Evolutionary conservation across 23 red algal genomes (phyloP).

Genomic region (Pyropia haitanensis): DNA sequence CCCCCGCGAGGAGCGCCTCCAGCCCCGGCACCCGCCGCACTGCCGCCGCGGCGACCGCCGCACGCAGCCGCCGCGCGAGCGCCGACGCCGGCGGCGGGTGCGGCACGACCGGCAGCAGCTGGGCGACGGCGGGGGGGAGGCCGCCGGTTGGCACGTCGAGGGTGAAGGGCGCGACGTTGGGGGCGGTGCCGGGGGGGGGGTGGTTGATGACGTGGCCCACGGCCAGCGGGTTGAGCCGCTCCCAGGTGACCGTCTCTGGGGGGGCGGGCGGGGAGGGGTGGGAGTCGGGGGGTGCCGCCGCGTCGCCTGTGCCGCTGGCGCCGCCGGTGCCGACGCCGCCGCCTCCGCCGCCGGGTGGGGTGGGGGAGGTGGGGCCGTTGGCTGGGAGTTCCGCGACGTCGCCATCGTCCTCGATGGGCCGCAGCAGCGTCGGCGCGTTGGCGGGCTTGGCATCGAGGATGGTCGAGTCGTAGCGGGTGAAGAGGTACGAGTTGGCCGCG

Average conservation of each 20-base stretch:
- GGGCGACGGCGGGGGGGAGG: constrained; percentile 7
- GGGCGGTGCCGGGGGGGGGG: constrained; percentile 12
- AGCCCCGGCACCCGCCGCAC: constrained; percentile 21
- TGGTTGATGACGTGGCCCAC: constrained; percentile 68
- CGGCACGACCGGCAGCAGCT: constrained; percentile 18
- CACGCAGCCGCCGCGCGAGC: not conserved
- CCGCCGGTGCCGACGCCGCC: constrained; percentile 1
- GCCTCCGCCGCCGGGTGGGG: not conserved
- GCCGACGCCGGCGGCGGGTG: not conserved
- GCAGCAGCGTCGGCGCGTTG: not conserved
- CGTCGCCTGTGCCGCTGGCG: not conserved
- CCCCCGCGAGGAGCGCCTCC: constrained; percentile 9
- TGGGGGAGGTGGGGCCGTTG: too few species aligned
- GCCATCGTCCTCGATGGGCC: too few species aligned
- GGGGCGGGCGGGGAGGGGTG: not conserved
- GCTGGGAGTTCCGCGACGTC: too few species aligned
- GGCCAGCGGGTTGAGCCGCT: constrained; percentile 62
- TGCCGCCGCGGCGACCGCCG: not conserved
- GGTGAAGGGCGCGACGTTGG: constrained; percentile 43
- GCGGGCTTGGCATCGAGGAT: constrained; percentile 10
- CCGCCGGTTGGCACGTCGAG: constrained; percentile 22
- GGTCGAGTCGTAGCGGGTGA: not conserved
- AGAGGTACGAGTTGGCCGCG: constrained; percentile 3
- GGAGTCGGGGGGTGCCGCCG: too few species aligned
- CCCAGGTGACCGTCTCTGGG: constrained; percentile 6